A percentile compares a stretch with the other conserved stretches of the same genome.
Conservation (phyloP, 1,284 basidiomycete species). For the Phellinidium pouzarii region DNA sequence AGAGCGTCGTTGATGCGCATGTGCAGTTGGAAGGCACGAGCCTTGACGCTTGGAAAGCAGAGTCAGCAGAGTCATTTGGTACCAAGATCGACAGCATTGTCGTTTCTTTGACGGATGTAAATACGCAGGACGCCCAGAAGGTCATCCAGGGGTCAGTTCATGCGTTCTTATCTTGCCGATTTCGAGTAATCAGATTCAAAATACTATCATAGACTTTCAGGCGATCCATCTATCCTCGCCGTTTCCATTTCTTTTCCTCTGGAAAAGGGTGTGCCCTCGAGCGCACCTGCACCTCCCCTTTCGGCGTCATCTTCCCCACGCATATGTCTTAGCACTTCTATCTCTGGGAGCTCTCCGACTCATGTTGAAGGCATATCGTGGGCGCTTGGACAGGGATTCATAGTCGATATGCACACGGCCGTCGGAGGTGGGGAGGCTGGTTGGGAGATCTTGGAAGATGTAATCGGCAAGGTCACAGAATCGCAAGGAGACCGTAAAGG, state of each 20-base stretch:
- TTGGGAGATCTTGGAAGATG: constrained; percentile 70
- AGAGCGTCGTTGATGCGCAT: constrained; percentile 60
- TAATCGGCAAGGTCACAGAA: constrained; percentile 57
- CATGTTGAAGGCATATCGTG: constrained; percentile 49
- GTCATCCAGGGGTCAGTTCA: constrained; percentile 21
- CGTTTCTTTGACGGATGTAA: constrained; percentile 36
- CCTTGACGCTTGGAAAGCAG: constrained; percentile 43
- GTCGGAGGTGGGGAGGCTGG: constrained; percentile 43
- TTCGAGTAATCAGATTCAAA: background rate
- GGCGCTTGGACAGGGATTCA: constrained; percentile 54
- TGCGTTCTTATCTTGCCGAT: background rate
- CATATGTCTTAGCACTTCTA: constrained; percentile 50
- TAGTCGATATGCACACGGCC: constrained; percentile 54
- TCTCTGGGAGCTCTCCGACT: constrained; percentile 40
- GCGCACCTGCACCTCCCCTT: constrained; percentile 37
- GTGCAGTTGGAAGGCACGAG: constrained; percentile 39
- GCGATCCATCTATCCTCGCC: constrained; percentile 40
- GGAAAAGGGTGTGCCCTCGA: constrained; percentile 35
- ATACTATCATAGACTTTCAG: constrained; percentile 24
- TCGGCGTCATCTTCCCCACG: constrained; percentile 34
- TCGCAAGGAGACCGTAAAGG: constrained; percentile 30
- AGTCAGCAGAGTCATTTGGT: constrained; percentile 41
- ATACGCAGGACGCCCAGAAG: constrained; percentile 16
- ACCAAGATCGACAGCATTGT: constrained; percentile 45
- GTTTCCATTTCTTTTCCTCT: constrained; percentile 53